A percentile compares a stretch with the other conserved stretches of the same genome.
Conservation (phyloP, 2,329 filamentous ascomycete species). For the Calcarisporium arbuscula region DNA sequence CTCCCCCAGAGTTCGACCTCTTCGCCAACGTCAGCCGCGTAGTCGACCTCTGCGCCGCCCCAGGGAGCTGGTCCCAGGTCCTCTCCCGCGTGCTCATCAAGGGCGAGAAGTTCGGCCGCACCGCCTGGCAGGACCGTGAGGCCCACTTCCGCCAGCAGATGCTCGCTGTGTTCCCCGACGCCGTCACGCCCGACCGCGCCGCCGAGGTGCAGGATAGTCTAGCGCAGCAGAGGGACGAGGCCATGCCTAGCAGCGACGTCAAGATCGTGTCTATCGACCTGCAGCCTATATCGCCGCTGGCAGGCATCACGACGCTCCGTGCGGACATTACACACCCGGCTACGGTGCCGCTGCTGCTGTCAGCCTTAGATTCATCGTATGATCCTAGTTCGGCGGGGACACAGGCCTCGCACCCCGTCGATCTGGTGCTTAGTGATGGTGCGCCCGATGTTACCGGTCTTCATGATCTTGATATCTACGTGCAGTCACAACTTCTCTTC, state of each 20-base stretch:
- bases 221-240: constrained; percentile 19
- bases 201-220: constrained; percentile 8
- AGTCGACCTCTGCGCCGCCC: constrained; percentile 91
- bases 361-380: constrained; percentile 71
- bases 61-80: constrained; percentile 96
- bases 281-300: constrained; percentile 89
- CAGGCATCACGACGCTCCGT: constrained; percentile 85
- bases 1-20: constrained; percentile 73
- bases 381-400: constrained; percentile 34
- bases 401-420: constrained; percentile 69
- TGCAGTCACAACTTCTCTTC: constrained; percentile 92
- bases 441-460: constrained; percentile 94
- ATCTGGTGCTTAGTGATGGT: constrained; percentile 90
- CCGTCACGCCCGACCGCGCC: constrained; percentile 15
- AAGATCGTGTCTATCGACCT: constrained; percentile 95
- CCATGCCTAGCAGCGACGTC: constrained; percentile 58
- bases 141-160: constrained; percentile 57
- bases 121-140: constrained; percentile 82
- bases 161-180: constrained; percentile 38
- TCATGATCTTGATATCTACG: constrained; percentile 96
- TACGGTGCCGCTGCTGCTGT: constrained; percentile 82
- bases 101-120: constrained; percentile 80
- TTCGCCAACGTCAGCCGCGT: constrained; percentile 87
- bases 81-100: constrained; percentile 90
- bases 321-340: constrained; percentile 97